Conservation (phyloP, 305 asterid species). For the Fraxinus baroniana region DNA sequence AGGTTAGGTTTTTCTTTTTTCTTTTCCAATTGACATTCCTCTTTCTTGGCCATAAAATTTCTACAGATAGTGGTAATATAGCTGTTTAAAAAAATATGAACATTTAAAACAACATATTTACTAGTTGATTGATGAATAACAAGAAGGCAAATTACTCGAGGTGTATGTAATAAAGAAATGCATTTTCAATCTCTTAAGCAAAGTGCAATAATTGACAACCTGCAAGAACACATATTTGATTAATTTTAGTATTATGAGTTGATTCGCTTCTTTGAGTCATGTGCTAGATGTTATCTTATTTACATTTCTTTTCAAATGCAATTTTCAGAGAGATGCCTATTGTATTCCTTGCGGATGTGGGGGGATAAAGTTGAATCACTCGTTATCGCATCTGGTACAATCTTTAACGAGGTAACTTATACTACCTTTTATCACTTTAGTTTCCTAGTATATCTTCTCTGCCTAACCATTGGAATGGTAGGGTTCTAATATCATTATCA, state of each 20-base stretch:
- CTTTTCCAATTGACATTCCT: neutral
- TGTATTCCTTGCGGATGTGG: slow-evolving; percentile 86
- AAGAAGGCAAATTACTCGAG: neutral
- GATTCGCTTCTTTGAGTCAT: neutral
- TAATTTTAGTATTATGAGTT: neutral
- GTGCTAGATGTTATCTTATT: slow-evolving; percentile 15
- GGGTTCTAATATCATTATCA: neutral
- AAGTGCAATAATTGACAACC: neutral
- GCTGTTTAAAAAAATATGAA: slow-evolving; percentile 3
- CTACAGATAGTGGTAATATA: slow-evolving; percentile 5
- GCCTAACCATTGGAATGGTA: neutral
- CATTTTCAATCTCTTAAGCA: neutral
- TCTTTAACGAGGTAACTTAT: slow-evolving; percentile 76
- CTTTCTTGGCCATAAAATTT: slow-evolving; percentile 1
- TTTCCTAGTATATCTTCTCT: neutral
- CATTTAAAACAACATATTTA: neutral
- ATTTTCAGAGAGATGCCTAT: slow-evolving; percentile 66
- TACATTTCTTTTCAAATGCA: slow-evolving; percentile 11
- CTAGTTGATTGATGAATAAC: slow-evolving; percentile 8
- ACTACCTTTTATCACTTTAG: slow-evolving; percentile 5
- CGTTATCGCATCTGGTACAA: slow-evolving; percentile 85
- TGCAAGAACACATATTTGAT: neutral
- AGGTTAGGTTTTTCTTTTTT: slow-evolving; percentile 41
- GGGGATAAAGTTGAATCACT: slow-evolving; percentile 69
- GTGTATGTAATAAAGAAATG: neutral